phyloP scores from a whole-genome alignment of 306 rosid species.

The Castanea mollissima region DNA sequence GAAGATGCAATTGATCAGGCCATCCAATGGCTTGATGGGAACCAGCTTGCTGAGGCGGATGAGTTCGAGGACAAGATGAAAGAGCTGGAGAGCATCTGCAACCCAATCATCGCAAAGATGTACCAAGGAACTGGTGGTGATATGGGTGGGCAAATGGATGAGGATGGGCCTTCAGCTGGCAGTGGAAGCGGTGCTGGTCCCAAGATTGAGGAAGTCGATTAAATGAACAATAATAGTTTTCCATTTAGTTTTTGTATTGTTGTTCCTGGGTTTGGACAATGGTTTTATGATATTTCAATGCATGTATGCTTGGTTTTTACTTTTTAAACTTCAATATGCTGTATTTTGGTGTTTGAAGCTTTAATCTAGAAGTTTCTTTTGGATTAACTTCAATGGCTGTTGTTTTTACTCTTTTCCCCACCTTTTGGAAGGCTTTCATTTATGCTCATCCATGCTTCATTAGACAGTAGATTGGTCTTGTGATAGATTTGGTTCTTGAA shows the following conservation, averaged over 20 bases:
- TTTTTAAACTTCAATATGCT: not conserved
- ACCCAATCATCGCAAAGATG: slow-evolving; percentile 56
- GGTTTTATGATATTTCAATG: not conserved
- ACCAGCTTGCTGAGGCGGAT: slow-evolving; percentile 52
- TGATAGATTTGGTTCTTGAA: no score
- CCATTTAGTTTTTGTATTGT: not conserved
- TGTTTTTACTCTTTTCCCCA: not conserved
- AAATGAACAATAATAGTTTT: not conserved
- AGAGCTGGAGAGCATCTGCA: slow-evolving; percentile 55
- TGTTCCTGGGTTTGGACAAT: not conserved
- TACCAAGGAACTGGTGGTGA: slow-evolving; percentile 52
- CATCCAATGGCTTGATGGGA: slow-evolving; percentile 52
- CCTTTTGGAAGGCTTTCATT: no score
- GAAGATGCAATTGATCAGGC: slow-evolving; percentile 58
- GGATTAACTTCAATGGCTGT: not conserved
- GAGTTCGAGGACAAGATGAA: slow-evolving; percentile 55
- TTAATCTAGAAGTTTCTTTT: not conserved
- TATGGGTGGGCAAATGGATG: slow-evolving; percentile 49
- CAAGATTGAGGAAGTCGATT: slow-evolving; percentile 57
- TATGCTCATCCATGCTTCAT: no score
- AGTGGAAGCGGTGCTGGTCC: slow-evolving; percentile 51
- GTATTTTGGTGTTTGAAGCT: not conserved
- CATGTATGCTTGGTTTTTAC: not conserved
- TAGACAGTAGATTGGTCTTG: no score
- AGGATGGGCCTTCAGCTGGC: slow-evolving; percentile 41